Conservation (phyloP, 352 stramenopile species). For the Thalassiosira mediterranea region DNA sequence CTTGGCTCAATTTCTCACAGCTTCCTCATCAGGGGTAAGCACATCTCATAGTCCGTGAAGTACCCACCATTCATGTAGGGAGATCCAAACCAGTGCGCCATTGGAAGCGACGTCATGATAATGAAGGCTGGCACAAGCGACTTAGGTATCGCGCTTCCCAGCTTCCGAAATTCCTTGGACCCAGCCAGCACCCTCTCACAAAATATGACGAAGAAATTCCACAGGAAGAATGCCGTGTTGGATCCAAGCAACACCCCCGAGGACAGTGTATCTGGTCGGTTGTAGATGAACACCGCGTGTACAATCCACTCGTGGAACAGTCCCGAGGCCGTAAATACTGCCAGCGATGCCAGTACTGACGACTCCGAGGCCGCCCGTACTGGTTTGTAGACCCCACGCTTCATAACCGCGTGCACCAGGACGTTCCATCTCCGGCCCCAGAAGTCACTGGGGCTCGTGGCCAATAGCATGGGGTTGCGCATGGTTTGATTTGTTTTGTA, state of each 20-base stretch:
- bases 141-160: conserved; percentile 24
- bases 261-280: not conserved
- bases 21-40: conserved; percentile 25
- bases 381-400: conserved; percentile 67
- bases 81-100: conserved; percentile 46
- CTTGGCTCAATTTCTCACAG: no score
- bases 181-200: conserved; percentile 42
- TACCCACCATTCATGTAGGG: conserved; percentile 38
- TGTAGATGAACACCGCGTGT: conserved; percentile 36
- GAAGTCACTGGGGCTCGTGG: conserved; percentile 51
- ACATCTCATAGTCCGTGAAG: conserved; percentile 43
- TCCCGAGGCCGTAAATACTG: conserved; percentile 62
- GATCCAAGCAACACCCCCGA: conserved; percentile 35
- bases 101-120: conserved; percentile 44
- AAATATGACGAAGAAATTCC: conserved; percentile 67
- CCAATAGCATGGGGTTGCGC: conserved; percentile 56
- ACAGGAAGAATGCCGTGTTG: conserved; percentile 69
- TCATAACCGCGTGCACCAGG: conserved; percentile 54
- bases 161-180: conserved; percentile 3
- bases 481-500: conserved; percentile 54
- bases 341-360: conserved; percentile 28
- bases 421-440: conserved; percentile 60
- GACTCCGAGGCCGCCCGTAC: conserved; percentile 31
- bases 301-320: conserved; percentile 74
- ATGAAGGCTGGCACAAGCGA: conserved; percentile 46